Conservation (phyloP, 106 monocot species). For the Hemerocallis citrina region DNA sequence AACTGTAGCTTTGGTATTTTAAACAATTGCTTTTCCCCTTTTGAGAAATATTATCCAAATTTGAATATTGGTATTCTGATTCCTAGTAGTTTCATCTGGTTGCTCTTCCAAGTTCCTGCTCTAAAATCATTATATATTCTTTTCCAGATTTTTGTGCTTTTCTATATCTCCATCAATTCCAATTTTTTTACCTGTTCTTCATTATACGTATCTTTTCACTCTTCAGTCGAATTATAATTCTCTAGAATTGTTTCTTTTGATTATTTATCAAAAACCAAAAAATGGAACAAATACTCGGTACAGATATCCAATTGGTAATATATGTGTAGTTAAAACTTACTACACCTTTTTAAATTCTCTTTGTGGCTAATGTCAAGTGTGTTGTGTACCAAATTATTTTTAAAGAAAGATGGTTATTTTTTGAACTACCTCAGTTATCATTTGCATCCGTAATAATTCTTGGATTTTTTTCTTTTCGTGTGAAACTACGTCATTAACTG, state of each 20-base stretch:
- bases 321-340: neutral
- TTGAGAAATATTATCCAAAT: neutral
- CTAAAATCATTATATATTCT: neutral
- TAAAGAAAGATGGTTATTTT: too few relatives aligned
- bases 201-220: neutral
- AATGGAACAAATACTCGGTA: neutral
- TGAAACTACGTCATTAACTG: too few relatives aligned
- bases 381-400: too few relatives aligned
- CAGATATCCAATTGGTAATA: neutral
- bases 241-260: neutral
- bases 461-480: too few relatives aligned
- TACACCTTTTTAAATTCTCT: neutral
- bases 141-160: neutral
- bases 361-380: neutral
- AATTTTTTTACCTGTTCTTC: too few relatives aligned
- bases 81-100: neutral
- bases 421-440: too few relatives aligned
- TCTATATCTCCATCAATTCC: neutral
- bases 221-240: neutral
- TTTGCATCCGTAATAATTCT: too few relatives aligned
- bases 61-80: neutral
- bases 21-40: neutral
- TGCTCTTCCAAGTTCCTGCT: neutral
- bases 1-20: neutral
- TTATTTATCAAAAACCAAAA: neutral